phyloP scores from a whole-genome alignment of 495 filamentous ascomycete species.

The Podospora sp. region DNA sequence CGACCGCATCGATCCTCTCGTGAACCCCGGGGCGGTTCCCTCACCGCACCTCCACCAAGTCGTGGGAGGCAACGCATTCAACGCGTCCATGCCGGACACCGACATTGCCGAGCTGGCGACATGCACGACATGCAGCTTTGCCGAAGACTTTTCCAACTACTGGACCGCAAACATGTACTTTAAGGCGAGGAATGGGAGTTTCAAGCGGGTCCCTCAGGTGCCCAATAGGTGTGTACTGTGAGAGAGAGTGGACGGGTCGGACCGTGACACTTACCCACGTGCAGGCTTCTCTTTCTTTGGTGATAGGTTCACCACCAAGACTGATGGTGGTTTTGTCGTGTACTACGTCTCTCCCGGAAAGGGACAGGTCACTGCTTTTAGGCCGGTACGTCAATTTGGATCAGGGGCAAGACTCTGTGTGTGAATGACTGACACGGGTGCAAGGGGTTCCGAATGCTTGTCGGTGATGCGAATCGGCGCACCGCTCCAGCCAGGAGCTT shows the following conservation, averaged over 20 bases:
- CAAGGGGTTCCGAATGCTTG: slow-evolving; percentile 25
- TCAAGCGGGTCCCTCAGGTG: slow-evolving; percentile 44
- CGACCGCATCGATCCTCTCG: slow-evolving; percentile 35
- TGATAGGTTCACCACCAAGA: slow-evolving; percentile 26
- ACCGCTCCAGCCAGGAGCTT: neutral
- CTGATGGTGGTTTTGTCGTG: slow-evolving; percentile 17
- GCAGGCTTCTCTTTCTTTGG: slow-evolving; percentile 21
- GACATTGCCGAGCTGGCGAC: slow-evolving; percentile 35
- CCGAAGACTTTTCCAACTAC: slow-evolving; percentile 46
- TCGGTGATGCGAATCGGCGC: slow-evolving; percentile 15
- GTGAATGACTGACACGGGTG: neutral
- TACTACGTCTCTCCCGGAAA: slow-evolving; percentile 24
- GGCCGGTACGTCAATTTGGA: slow-evolving; percentile 11
- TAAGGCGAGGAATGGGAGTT: slow-evolving; percentile 42
- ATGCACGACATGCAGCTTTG: slow-evolving; percentile 40
- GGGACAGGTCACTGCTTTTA: slow-evolving; percentile 19
- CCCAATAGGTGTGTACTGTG: slow-evolving; percentile 33
- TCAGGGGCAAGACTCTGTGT: neutral
- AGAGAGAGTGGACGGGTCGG: too few species aligned
- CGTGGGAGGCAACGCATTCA: slow-evolving; percentile 44
- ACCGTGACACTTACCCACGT: too few species aligned
- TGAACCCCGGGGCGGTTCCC: slow-evolving; percentile 36
- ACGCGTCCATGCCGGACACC: slow-evolving; percentile 34
- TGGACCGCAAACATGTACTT: slow-evolving; percentile 48
- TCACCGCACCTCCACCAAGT: slow-evolving; percentile 47